Percentiles rank a stretch among this genome's conserved stretches.
Evolutionary conservation across 352 stramenopile species (phyloP).

Genomic region (Globisporangium radiosum): DNA sequence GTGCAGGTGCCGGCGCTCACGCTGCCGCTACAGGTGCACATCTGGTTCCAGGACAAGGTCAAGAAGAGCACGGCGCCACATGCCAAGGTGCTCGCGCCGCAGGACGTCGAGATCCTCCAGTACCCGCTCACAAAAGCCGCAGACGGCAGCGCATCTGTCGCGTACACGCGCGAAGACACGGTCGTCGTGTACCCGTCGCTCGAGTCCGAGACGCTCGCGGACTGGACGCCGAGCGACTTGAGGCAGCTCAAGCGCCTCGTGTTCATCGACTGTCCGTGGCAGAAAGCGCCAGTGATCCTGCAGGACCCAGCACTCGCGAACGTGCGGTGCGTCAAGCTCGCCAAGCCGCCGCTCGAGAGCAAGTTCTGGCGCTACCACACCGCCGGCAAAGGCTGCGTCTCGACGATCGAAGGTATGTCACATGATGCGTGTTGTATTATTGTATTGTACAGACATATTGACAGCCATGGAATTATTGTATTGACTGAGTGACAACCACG

Average conservation of each 20-base stretch:
- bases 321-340: conserved; percentile 75
- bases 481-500: no score
- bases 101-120: conserved; percentile 67
- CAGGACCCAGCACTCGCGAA: conserved; percentile 41
- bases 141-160: conserved; percentile 9
- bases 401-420: conserved; percentile 81
- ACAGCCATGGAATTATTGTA: background rate
- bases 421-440: conserved; percentile 3
- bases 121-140: conserved; percentile 29
- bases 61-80: conserved; percentile 88
- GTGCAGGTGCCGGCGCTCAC: conserved; percentile 43
- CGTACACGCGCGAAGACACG: conserved; percentile 53
- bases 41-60: conserved; percentile 86
- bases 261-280: conserved; percentile 86
- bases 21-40: conserved; percentile 72
- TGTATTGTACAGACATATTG: background rate
- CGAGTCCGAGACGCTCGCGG: conserved; percentile 50
- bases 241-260: conserved; percentile 55
- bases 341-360: conserved; percentile 65
- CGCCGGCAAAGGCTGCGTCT: conserved; percentile 78
- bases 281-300: conserved; percentile 77
- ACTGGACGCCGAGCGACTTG: conserved; percentile 55
- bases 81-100: conserved; percentile 66
- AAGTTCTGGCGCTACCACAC: conserved; percentile 88
- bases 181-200: conserved; percentile 82